Evolutionary conservation across 352 stramenopile genomes (phyloP).

Genomic region (Phytophthora pluvialis): DNA sequence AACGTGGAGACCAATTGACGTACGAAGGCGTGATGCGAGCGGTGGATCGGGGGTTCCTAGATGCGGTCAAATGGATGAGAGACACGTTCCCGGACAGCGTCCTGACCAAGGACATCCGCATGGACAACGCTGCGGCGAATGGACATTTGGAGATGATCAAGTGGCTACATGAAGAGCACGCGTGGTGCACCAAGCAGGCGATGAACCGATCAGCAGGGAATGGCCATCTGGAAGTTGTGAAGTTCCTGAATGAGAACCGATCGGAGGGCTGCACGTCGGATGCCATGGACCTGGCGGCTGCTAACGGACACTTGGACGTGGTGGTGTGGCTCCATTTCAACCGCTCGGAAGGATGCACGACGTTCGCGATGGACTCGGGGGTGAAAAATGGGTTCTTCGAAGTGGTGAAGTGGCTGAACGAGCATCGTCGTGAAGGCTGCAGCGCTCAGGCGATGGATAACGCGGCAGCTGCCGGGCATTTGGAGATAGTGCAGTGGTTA

Average conservation of each 20-base stretch:
- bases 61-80: slow-evolving; percentile 34
- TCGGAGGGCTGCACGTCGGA: slow-evolving; percentile 22
- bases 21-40: slow-evolving; percentile 37
- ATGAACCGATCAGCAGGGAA: slow-evolving; percentile 23
- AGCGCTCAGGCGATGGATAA: slow-evolving; percentile 35
- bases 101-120: slow-evolving; percentile 21
- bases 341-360: slow-evolving; percentile 24
- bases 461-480: slow-evolving; percentile 32
- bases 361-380: slow-evolving; percentile 21
- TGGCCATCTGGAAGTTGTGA: slow-evolving; percentile 28
- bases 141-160: slow-evolving; percentile 37
- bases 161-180: slow-evolving; percentile 31
- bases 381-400: slow-evolving; percentile 27
- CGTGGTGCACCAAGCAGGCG: slow-evolving; percentile 26
- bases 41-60: slow-evolving; percentile 26
- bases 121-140: slow-evolving; percentile 33
- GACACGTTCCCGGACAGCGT: slow-evolving; percentile 22
- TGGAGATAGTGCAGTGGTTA: slow-evolving; percentile 22
- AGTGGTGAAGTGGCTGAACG: slow-evolving; percentile 35
- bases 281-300: slow-evolving; percentile 23
- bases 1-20: slow-evolving; percentile 25
- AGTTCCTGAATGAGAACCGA: slow-evolving; percentile 26
- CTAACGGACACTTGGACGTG: slow-evolving; percentile 24
- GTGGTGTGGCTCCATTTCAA: slow-evolving; percentile 30
- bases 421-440: slow-evolving; percentile 27